Conservation (phyloP, 2,329 filamentous ascomycete species). For the Apiospora saccharicola region DNA sequence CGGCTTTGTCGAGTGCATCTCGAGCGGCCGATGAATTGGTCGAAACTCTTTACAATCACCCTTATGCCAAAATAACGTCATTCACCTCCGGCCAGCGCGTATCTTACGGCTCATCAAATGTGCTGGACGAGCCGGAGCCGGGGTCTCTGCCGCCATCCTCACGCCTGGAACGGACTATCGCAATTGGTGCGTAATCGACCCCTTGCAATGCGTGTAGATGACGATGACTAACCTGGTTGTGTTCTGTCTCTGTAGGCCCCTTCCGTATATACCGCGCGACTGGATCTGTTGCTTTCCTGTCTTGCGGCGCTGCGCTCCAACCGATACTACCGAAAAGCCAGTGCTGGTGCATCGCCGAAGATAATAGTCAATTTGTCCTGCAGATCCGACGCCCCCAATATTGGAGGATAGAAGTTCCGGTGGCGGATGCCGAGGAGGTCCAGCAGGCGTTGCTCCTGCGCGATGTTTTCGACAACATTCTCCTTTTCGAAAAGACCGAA, state of each 20-base stretch:
- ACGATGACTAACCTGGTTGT: neutral
- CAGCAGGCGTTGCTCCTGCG: slow-evolving; percentile 72
- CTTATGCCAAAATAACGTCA: slow-evolving; percentile 72
- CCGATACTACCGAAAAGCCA: slow-evolving; percentile 90
- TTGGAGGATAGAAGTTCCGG: slow-evolving; percentile 88
- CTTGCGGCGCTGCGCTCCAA: slow-evolving; percentile 82
- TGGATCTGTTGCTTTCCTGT: slow-evolving; percentile 86
- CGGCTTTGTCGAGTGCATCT: neutral
- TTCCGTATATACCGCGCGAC: slow-evolving; percentile 87
- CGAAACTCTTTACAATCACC: slow-evolving; percentile 78
- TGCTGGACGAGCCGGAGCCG: slow-evolving; percentile 43
- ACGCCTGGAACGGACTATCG: slow-evolving; percentile 65
- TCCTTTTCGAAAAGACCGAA: slow-evolving; percentile 86
- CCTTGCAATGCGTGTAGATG: neutral
- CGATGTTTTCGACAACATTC: slow-evolving; percentile 71
- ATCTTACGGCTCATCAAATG: slow-evolving; percentile 44
- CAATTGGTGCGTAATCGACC: slow-evolving; percentile 65
- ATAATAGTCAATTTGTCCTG: slow-evolving; percentile 82
- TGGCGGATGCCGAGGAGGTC: slow-evolving; percentile 68
- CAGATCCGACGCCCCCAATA: slow-evolving; percentile 84
- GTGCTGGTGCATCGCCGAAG: slow-evolving; percentile 90
- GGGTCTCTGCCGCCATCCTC: slow-evolving; percentile 40
- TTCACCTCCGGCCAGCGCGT: slow-evolving; percentile 49
- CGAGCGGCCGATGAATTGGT: slow-evolving; percentile 48
- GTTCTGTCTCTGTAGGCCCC: slow-evolving; percentile 58